Percentiles rank a stretch among this genome's conserved stretches.
Evolutionary conservation across 768 basidiomycete genomes (phyloP).

Genomic region (Tricholoma sp.): DNA sequence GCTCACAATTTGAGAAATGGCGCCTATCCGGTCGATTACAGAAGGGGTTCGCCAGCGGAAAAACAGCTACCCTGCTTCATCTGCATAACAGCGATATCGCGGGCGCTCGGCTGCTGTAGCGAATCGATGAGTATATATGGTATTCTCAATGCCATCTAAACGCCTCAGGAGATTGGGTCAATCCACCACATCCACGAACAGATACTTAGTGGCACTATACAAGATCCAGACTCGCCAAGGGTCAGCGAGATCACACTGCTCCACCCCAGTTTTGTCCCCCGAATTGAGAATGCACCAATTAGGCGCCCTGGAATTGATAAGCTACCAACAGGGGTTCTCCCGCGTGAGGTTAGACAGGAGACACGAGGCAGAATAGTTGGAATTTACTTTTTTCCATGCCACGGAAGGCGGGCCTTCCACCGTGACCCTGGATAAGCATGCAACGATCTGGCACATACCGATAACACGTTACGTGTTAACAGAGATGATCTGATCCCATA

Average conservation of each 20-base stretch:
- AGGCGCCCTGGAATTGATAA: conserved; percentile 17
- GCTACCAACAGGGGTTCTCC: too few species aligned
- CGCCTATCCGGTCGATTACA: too few species aligned
- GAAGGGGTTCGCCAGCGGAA: too few species aligned
- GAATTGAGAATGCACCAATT: conserved; percentile 26
- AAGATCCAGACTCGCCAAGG: conserved; percentile 1
- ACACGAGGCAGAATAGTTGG: too few species aligned
- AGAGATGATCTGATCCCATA: conserved; percentile 20
- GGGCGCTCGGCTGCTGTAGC: conserved; percentile 12
- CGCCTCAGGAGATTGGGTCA: conserved; percentile 28
- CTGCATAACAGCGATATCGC: conserved; percentile 19
- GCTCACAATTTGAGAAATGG: too few species aligned
- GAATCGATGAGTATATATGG: background rate
- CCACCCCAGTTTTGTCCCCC: conserved; percentile 16
- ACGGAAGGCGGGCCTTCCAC: conserved; percentile 7
- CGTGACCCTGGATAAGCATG: conserved; percentile 29
- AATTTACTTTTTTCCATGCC: too few species aligned
- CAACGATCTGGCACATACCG: conserved; percentile 26
- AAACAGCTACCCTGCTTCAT: conserved; percentile 11
- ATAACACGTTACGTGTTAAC: conserved; percentile 29
- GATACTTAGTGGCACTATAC: conserved; percentile 34
- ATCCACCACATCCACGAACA: conserved; percentile 19
- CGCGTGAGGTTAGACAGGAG: too few species aligned
- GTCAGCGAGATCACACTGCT: too few species aligned
- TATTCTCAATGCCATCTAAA: background rate